A percentile compares a stretch with the other conserved stretches of the same genome.
Evolutionary conservation across 495 filamentous ascomycete species (phyloP).

Genomic region (Xylaria cubensis): DNA sequence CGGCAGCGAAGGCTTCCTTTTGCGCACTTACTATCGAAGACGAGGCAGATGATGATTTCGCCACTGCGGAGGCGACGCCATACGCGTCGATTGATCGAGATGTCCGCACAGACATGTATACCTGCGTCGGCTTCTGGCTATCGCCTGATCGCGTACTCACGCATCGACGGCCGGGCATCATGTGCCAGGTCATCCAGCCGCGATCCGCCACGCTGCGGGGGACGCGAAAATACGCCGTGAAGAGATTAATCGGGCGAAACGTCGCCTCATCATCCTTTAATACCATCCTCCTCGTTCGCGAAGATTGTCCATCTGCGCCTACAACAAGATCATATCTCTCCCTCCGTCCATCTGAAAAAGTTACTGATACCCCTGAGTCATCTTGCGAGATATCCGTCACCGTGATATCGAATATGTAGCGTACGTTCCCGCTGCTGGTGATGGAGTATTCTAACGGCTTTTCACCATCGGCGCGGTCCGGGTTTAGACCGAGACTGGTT

Average conservation of each 20-base stretch:
- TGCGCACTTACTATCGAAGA: constrained; percentile 25
- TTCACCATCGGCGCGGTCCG: constrained; percentile 4
- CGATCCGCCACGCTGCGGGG: constrained; percentile 26
- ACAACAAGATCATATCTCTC: constrained; percentile 55
- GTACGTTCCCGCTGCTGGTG: constrained; percentile 23
- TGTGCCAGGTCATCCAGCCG: background rate
- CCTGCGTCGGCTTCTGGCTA: constrained; percentile 34
- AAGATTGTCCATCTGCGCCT: constrained; percentile 57
- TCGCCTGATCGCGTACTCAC: constrained; percentile 32
- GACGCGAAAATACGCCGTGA: constrained; percentile 32
- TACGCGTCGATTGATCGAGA: background rate
- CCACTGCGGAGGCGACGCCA: background rate
- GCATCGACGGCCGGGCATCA: constrained; percentile 30
- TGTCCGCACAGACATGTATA: constrained; percentile 33
- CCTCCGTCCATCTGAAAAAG: constrained; percentile 44
- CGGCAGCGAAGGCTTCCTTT: constrained; percentile 27
- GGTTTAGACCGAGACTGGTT: constrained; percentile 47
- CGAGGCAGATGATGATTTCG: background rate
- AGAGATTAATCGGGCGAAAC: constrained; percentile 31
- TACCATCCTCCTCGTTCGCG: constrained; percentile 49
- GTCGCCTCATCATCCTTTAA: constrained; percentile 35
- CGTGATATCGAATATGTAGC: constrained; percentile 31
- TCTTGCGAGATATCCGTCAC: constrained; percentile 24
- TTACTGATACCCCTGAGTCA: constrained; percentile 32
- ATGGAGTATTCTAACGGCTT: background rate